Evolutionary conservation across 257 asterid genomes (phyloP).

Genomic region (Nicotiana obtusifolia): DNA sequence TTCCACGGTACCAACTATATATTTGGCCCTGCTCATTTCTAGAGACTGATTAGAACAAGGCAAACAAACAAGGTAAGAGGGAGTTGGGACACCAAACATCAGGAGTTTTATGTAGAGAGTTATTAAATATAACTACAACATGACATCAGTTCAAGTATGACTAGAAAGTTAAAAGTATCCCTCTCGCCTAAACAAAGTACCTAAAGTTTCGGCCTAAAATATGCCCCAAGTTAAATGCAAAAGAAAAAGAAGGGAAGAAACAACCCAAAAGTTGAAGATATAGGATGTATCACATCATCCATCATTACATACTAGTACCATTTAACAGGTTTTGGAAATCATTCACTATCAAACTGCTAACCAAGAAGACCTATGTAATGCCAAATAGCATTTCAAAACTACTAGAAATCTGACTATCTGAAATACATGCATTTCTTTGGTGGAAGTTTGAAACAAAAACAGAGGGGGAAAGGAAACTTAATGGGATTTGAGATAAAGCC

Average conservation of each 20-base stretch:
- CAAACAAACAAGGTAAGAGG: no score
- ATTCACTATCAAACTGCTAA: neutral
- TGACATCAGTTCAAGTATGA: neutral
- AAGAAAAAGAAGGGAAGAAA: neutral
- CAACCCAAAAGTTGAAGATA: neutral
- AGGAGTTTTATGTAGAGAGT: neutral
- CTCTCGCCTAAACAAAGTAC: neutral
- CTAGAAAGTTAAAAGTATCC: neutral
- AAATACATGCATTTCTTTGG: neutral
- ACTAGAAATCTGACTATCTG: neutral
- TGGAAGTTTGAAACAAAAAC: neutral
- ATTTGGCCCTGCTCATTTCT: constrained; percentile 68
- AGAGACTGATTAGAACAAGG: neutral
- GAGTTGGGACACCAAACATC: neutral
- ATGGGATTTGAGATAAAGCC: constrained; percentile 2
- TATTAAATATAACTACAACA: neutral
- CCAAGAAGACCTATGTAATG: neutral
- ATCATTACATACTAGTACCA: neutral
- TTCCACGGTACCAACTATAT: constrained; percentile 75
- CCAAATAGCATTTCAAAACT: neutral
- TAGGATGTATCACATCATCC: neutral
- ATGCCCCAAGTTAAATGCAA: neutral
- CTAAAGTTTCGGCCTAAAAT: neutral
- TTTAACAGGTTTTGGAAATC: neutral
- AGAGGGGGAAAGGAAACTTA: neutral